These are phyloP conservation scores for Penicillium brasilianum DNA, from an alignment of 2,329 filamentous ascomycete species.

Conservation along the genomic window DNA sequence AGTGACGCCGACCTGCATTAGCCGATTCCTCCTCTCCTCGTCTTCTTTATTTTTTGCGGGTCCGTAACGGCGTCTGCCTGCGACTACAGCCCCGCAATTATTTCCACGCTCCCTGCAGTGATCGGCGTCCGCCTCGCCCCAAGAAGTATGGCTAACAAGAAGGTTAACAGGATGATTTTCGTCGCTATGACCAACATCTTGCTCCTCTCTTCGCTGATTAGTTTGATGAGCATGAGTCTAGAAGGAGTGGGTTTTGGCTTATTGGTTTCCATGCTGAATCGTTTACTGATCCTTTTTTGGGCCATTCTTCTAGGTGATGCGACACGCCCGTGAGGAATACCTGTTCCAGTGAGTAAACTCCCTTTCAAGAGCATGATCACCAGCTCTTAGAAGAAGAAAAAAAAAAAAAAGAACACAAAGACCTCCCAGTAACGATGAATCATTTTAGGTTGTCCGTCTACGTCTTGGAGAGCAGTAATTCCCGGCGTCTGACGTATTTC, in stretches of 20 bases:
- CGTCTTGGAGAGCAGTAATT: slow-evolving; percentile 53
- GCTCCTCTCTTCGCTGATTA: slow-evolving; percentile 64
- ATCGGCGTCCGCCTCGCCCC: slow-evolving; percentile 7
- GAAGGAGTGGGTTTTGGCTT: slow-evolving; percentile 51
- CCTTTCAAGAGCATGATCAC: neutral
- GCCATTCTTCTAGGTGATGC: slow-evolving; percentile 56
- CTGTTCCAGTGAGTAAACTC: slow-evolving; percentile 58
- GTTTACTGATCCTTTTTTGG: slow-evolving; percentile 3
- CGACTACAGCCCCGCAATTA: slow-evolving; percentile 16
- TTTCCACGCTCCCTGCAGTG: slow-evolving; percentile 21
- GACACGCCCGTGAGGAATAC: slow-evolving; percentile 66
- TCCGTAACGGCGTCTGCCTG: slow-evolving; percentile 2
- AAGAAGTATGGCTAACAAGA: slow-evolving; percentile 21
- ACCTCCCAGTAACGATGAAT: slow-evolving; percentile 14
- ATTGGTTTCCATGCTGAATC: neutral
- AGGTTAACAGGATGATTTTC: slow-evolving; percentile 57
- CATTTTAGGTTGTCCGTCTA: slow-evolving; percentile 48
- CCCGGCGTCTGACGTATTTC: slow-evolving; percentile 53
- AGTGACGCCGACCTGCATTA: slow-evolving; percentile 16
- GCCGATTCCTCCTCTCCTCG: slow-evolving; percentile 1
- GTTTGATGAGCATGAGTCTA: slow-evolving; percentile 62
- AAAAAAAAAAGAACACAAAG: neutral
- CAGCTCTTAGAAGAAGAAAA: no score
- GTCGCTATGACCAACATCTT: slow-evolving; percentile 66
- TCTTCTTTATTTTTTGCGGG: neutral